Conservation (phyloP, 495 filamentous ascomycete species). For the Xylaria palmicola region DNA sequence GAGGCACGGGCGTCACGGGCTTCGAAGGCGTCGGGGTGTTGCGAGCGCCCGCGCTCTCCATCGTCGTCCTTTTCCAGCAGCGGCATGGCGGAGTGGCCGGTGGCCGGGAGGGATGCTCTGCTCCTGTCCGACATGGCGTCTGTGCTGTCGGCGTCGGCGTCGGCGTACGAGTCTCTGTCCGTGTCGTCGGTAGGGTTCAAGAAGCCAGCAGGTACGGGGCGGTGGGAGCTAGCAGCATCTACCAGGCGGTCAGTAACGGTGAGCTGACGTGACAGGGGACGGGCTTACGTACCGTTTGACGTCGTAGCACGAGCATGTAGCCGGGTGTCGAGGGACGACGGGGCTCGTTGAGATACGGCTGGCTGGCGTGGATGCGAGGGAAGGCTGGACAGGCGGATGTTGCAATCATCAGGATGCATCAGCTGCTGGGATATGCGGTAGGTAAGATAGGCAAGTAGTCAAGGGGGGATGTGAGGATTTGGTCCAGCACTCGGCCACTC, state of each 20-base stretch:
- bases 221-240: constrained; percentile 1
- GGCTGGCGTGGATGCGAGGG: no score
- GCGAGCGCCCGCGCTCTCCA: constrained; percentile 47
- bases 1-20: constrained; percentile 4
- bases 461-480: no score
- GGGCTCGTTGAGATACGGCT: no score
- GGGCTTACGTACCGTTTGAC: background rate
- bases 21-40: constrained; percentile 36
- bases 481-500: no score
- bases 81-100: constrained; percentile 53
- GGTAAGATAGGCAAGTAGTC: no score
- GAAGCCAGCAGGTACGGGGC: background rate
- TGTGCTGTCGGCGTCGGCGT: constrained; percentile 24
- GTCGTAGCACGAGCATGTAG: constrained; percentile 3
- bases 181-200: constrained; percentile 13
- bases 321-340: background rate
- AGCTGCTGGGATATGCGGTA: no score
- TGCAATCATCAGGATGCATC: no score
- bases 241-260: background rate
- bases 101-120: constrained; percentile 45
- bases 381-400: no score
- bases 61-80: constrained; percentile 51
- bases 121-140: constrained; percentile 27
- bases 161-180: constrained; percentile 19
- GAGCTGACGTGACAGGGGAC: background rate